Evolutionary conservation across 2,329 filamentous ascomycete genomes (phyloP), one percentile per base, ranked within the genome.

Genomic region (Boeremia exigua): DNA sequence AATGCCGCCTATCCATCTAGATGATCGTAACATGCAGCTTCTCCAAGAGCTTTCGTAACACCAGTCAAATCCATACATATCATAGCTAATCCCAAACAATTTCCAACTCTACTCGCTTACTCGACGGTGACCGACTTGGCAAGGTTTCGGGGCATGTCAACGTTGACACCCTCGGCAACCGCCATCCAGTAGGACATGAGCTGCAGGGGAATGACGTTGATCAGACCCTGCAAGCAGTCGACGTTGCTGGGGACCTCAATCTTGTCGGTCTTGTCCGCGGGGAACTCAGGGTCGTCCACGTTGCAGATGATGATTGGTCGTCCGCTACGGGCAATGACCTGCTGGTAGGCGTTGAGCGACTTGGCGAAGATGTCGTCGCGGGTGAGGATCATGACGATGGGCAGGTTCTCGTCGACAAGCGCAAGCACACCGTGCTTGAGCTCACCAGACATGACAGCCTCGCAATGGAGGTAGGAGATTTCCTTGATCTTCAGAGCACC

Each of bases 221-320:
- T 86, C 68, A 99, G 88, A 78, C 95, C 95, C 83, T 99, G 95
- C 55, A 99, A 86, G 70, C 89, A 90, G 75, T 99, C 95, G 58
- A 97, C 92, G 6, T 94, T 98, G 84, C 90, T 89, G 67, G 95
- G 95, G 57, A 99, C 91, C 83, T 97, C 93, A 67, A 99, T 98
- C 84, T 94, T 96, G 83, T 96, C 91, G 36, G 93, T 95, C 81
- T 94, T 89, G 63, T 88, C 90, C 56, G 87, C 78, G 59, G 89
- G 88, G 83, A 99, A 99, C 80, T 98, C 95, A 67, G 88, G 84
- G 73, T 99, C 95, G 65, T 83, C 81, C 52, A 88, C 83, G 81
- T 98, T 98, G 88, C 95, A 99, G 76, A 99, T 98, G 72, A 99
- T 94, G 75, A 99, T 99, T 60, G 95, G 95, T 78, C 95, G 94